Base-by-base conservation (phyloP, 805 yeast species). In the Barnettozyma salicaria region DNA sequence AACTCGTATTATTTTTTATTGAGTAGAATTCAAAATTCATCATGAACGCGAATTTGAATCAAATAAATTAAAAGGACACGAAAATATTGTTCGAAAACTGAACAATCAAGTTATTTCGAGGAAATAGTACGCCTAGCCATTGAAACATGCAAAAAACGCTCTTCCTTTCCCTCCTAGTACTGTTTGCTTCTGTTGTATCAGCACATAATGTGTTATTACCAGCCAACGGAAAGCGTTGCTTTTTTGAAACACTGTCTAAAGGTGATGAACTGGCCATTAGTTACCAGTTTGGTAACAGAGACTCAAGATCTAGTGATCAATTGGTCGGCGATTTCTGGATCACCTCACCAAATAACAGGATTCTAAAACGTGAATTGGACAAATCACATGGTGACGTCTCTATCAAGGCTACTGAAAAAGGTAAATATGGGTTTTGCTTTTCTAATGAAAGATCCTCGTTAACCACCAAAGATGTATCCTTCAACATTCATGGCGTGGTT, bases 221-320 rank as follows among this genome's bases (percentile, higher is more conserved):
- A 11, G 78, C 96, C 13, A 70, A 80, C 51, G 92, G 95, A 19
- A 81, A 80, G 56, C 81, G 81, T 54, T 90, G 98, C 64, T 90
- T 87, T 63, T 87, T 72, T 53, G 97, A 92, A 58, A 71, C 71
- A 41, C 70, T 92, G 65, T 83, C 80, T 58, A 71, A 71, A 52
- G 84, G 85, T 49, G 98, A 90, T 63, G 87, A 83, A 60, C 67
- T 90, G 49, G 82, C 95, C 14, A 80, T 90, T 44, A 72, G 87
- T 33, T 90, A 81, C 74, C 98, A 90, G 65, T 94, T 85, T 36
- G 97, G 97, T 47, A 87, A 89, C 55, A 76, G 97, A 62, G 81
- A 86, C 50, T 78, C 81, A 27, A 71, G 70, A 42, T 74, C 85
- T 35, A 70, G 78, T 21, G 78, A 75, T 38, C 92, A 83, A 56